These are phyloP conservation scores for Hibiscus mutabilis DNA, from an alignment of 345 rosid species.

Conservation along the genomic window DNA sequence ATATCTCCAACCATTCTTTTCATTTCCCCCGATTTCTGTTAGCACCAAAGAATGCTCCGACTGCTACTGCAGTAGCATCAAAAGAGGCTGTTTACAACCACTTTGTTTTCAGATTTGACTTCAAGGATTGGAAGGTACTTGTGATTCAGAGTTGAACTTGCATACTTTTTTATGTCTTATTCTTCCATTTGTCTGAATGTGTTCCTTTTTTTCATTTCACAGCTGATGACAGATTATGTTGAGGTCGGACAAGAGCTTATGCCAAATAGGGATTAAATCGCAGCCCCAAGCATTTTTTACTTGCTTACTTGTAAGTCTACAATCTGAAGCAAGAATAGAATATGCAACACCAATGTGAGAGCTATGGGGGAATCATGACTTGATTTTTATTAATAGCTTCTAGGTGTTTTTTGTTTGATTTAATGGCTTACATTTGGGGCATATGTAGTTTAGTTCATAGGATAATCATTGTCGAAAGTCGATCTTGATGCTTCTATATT, in stretches of 20 bases:
- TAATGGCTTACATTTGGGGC: not conserved
- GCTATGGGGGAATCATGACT: constrained; percentile 21
- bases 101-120: constrained; percentile 43
- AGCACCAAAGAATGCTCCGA: constrained; percentile 43
- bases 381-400: constrained; percentile 4
- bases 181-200: not conserved
- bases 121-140: constrained; percentile 42
- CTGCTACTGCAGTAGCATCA: constrained; percentile 27
- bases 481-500: not conserved
- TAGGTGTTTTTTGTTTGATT: not conserved
- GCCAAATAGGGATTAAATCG: constrained; percentile 25
- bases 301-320: not conserved
- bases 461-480: not conserved
- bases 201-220: not conserved
- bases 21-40: not conserved
- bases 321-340: constrained; percentile 4
- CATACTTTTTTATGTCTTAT: too few relatives aligned
- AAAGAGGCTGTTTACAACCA: constrained; percentile 27
- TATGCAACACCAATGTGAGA: constrained; percentile 17
- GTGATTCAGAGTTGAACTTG: not conserved
- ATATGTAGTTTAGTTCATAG: not conserved
- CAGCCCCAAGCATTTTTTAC: not conserved
- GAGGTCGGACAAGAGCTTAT: constrained; percentile 31
- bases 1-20: not conserved
- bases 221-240: constrained; percentile 29